Percentiles rank a stretch among this genome's conserved stretches.
Evolutionary conservation across 345 rosid genomes (phyloP).

Genomic region (Psidium friedrichsthalianum): DNA sequence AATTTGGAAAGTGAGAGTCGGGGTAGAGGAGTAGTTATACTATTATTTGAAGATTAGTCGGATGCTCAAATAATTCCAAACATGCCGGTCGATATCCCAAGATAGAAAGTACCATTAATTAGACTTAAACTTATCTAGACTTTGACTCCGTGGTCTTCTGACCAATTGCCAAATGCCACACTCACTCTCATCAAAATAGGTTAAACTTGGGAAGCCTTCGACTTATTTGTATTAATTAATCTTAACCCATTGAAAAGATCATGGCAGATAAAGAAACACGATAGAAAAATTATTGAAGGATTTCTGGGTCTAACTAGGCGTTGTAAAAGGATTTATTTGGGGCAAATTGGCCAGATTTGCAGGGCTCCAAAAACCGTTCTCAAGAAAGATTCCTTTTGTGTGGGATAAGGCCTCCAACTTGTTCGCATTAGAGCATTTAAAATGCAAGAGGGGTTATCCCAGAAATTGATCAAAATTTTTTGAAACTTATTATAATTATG

Average conservation of each 20-base stretch:
- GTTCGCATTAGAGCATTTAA: neutral
- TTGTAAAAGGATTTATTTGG: neutral
- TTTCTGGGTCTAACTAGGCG: neutral
- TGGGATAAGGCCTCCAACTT: no score
- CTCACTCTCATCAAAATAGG: neutral
- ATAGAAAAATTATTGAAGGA: neutral
- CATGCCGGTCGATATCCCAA: neutral
- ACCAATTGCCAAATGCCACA: neutral
- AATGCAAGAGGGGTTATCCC: neutral
- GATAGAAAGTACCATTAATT: neutral
- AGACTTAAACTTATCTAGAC: neutral
- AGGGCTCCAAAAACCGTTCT: neutral
- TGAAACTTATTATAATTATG: no score
- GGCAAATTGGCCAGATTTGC: neutral
- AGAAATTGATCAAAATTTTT: no score
- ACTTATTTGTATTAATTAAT: neutral
- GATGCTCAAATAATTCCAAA: neutral
- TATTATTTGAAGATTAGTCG: neutral
- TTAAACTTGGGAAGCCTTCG: neutral
- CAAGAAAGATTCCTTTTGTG: no score
- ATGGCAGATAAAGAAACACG: neutral
- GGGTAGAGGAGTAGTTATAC: rapidly evolving
- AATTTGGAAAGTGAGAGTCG: rapidly evolving
- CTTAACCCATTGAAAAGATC: neutral
- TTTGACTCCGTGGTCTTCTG: neutral